Evolutionary conservation across 495 filamentous ascomycete species (phyloP), one percentile per base, ranked within the genome.

Genomic region (Physcia stellaris): DNA sequence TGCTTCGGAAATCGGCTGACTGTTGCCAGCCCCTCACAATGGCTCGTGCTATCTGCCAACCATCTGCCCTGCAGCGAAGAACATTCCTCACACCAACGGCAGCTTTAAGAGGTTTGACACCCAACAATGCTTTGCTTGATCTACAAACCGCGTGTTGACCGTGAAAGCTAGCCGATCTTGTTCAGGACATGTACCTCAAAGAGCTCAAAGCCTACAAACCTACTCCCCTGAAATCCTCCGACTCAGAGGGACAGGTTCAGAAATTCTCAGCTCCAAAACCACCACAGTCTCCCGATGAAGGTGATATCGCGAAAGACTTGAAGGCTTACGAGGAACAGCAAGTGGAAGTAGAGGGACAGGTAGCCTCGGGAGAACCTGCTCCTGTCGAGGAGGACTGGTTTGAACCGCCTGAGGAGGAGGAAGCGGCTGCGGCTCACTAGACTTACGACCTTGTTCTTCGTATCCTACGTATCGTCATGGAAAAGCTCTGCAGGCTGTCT

Each of bases 171-270:
- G 92, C 79, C 66, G 90, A 99, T 64, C 70, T 90, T 47, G 80
- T 99, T 48, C 90, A 94, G 66, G 88, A 95, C 47, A 75, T 99
- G 52, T 99, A 96, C 73, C 79, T 99, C 51, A 75, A 75, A 50
- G 88, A 95, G 61, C 77, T 99, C 50, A 86, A 83, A 60, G 70
- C 74, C 61, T 95, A 88, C 78, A 99, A 95, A 70, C 70, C 82
- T 26, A 63, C 79, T 16, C 70, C 79, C 35, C 51, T 86, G 67
- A 95, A 95, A 67, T 66, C 86, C 35, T 69, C 71, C 43, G 92
- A 95, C 58, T 68, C 86, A 54, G 83, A 86, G 39, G 86, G 81
- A 53, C 81, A 92, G 50, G 90, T 96, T 51, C 83, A 86, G 58
- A 85, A 78, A 58, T 99, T 94, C 74, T 52, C 49, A 46, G 56